These are phyloP conservation scores for Trichoderma atrobrunneum DNA, from an alignment of 2,329 filamentous ascomycete genomes.

Conservation along the genomic window DNA sequence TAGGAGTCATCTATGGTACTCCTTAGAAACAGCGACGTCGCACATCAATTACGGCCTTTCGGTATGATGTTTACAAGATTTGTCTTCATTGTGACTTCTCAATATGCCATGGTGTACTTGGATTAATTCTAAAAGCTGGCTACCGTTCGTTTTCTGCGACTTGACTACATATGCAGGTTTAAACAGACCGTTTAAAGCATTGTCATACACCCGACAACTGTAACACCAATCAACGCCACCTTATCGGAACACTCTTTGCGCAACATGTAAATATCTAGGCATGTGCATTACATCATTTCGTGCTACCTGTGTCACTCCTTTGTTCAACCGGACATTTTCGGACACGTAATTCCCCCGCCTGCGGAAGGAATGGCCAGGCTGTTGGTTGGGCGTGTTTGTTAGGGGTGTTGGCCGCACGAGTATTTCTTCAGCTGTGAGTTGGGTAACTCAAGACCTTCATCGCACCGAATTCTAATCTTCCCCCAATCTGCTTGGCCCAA, in stretches of 20 bases:
- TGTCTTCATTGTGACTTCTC: neutral
- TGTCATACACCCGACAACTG: accelerated
- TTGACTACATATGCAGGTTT: neutral
- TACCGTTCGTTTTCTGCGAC: too few species aligned
- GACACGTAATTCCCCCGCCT: neutral
- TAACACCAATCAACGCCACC: neutral
- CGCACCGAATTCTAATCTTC: neutral
- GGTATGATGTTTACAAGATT: neutral
- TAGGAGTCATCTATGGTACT: neutral
- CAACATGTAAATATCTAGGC: neutral
- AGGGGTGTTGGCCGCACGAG: neutral
- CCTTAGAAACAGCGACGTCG: neutral
- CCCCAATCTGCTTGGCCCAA: neutral
- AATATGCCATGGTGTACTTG: neutral
- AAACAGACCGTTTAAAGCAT: too few species aligned
- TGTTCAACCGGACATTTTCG: neutral
- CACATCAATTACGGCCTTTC: neutral
- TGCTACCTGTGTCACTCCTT: neutral
- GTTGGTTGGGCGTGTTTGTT: neutral
- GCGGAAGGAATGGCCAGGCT: neutral
- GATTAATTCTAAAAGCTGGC: neutral
- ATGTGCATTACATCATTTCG: neutral
- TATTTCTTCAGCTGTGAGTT: neutral
- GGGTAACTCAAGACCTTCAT: neutral
- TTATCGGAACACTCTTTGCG: neutral